These are phyloP conservation scores for Chernovozyma aurita DNA, from an alignment of 1,139 yeast species.

Conservation along the genomic window DNA sequence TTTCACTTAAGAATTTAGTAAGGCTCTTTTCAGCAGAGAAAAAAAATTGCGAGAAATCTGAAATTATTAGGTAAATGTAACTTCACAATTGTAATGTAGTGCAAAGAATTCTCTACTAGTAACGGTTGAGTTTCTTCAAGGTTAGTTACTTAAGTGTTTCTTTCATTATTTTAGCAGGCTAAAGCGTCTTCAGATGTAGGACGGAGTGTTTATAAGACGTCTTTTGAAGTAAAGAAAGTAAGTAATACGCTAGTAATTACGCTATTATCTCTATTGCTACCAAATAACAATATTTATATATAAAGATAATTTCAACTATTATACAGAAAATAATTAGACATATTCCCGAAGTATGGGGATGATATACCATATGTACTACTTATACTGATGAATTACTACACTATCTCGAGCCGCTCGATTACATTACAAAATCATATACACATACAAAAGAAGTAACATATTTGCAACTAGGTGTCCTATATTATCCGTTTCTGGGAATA, in stretches of 20 bases:
- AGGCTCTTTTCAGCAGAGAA: too few species aligned
- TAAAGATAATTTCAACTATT: neutral
- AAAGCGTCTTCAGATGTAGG: neutral
- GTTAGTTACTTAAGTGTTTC: too few species aligned
- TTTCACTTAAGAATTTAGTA: too few species aligned
- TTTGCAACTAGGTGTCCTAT: neutral
- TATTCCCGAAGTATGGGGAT: neutral
- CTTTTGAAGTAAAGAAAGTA: too few species aligned
- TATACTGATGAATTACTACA: neutral
- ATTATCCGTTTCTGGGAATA: conserved; percentile 4
- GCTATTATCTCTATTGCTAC: neutral
- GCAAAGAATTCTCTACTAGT: too few species aligned
- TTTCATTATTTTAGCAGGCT: neutral
- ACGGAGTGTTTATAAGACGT: neutral
- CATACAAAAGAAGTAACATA: neutral
- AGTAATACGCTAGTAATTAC: neutral
- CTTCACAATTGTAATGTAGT: too few species aligned
- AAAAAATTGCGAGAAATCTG: too few species aligned
- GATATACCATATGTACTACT: neutral
- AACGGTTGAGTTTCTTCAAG: too few species aligned
- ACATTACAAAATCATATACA: neutral
- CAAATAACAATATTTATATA: neutral
- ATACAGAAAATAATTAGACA: too few species aligned
- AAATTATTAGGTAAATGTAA: too few species aligned
- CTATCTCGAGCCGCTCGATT: neutral